A percentile compares a stretch with the other conserved stretches of the same genome.
phyloP scores from a whole-genome alignment of 495 filamentous ascomycete species.

The Evansstolkia leycettana region DNA sequence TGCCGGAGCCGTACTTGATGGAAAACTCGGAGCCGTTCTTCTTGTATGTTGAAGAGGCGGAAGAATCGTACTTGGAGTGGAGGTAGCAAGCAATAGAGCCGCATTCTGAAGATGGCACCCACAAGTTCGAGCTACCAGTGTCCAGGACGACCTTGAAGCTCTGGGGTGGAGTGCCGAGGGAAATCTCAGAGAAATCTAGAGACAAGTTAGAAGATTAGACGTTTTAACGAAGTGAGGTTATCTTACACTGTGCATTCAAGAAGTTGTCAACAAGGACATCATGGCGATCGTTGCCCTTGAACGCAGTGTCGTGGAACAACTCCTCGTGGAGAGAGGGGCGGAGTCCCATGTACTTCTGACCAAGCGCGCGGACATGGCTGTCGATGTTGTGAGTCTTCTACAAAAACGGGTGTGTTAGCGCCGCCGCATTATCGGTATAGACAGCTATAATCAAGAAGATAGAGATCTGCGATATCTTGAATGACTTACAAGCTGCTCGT shows the following conservation, averaged over 20 bases:
- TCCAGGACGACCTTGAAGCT: constrained; percentile 97
- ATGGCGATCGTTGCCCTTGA: constrained; percentile 58
- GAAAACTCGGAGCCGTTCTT: constrained; percentile 84
- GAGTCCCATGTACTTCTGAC: constrained; percentile 77
- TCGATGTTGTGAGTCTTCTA: constrained; percentile 70
- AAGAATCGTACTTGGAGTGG: constrained; percentile 91
- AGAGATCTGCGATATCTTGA: constrained; percentile 1
- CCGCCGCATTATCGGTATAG: too few relatives aligned
- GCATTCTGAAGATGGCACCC: constrained; percentile 87
- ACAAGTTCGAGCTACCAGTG: constrained; percentile 97
- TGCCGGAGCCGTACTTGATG: constrained; percentile 93
- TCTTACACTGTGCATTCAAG: constrained; percentile 94
- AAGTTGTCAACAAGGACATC: constrained; percentile 91
- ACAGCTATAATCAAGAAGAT: neutral
- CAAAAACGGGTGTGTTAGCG: too few relatives aligned
- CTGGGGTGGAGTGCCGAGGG: constrained; percentile 85
- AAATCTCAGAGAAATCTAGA: constrained; percentile 92
- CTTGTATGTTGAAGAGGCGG: constrained; percentile 81
- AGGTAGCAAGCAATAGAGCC: constrained; percentile 97
- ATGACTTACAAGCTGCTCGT: constrained; percentile 75
- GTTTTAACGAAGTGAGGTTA: neutral
- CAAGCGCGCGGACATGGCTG: constrained; percentile 65
- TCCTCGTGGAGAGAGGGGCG: constrained; percentile 56
- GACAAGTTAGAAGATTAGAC: constrained; percentile 10
- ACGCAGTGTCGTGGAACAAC: constrained; percentile 63